Percentiles rank a stretch among this genome's conserved stretches.
phyloP scores from a whole-genome alignment of 2,329 filamentous ascomycete species.

The Stagonosporopsis rhizophila region DNA sequence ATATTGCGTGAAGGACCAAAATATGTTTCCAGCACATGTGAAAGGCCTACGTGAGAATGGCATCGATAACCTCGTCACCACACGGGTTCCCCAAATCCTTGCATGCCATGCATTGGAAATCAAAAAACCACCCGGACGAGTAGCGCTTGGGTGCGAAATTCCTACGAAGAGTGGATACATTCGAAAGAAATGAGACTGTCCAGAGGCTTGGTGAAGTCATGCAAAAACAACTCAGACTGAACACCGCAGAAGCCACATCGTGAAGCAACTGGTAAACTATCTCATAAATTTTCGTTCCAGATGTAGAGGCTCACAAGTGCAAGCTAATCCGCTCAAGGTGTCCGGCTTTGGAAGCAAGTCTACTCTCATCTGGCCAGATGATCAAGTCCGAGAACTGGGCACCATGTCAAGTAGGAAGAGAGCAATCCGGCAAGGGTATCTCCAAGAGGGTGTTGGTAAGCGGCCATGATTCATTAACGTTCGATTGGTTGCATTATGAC shows the following conservation, averaged over 20 bases:
- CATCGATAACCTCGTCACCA: slow-evolving; percentile 1
- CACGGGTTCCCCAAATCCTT: slow-evolving; percentile 24
- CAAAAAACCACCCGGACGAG: slow-evolving; percentile 45
- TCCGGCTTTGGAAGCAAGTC: slow-evolving; percentile 5
- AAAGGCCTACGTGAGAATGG: slow-evolving; percentile 6
- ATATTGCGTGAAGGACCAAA: slow-evolving; percentile 11
- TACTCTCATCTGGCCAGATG: slow-evolving; percentile 13
- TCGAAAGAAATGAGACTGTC: slow-evolving; percentile 24
- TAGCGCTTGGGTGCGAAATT: slow-evolving; percentile 27
- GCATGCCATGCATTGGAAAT: slow-evolving; percentile 41
- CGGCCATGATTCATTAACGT: slow-evolving; percentile 19
- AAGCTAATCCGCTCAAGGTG: neutral
- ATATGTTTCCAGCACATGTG: slow-evolving; percentile 14
- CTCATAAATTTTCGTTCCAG: neutral
- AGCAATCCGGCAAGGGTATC: slow-evolving; percentile 3
- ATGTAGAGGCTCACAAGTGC: slow-evolving; percentile 1
- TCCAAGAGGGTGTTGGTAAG: slow-evolving; percentile 9
- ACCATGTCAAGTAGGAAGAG: neutral
- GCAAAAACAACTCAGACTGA: slow-evolving; percentile 8
- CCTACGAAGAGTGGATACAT: slow-evolving; percentile 47
- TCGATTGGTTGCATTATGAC: slow-evolving; percentile 18
- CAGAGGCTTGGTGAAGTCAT: slow-evolving; percentile 11
- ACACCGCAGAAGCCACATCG: neutral
- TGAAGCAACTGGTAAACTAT: neutral
- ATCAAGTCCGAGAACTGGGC: neutral